These are phyloP conservation scores for Coprinopsis sp. DNA, from an alignment of 768 basidiomycete genomes.

Conservation along the genomic window DNA sequence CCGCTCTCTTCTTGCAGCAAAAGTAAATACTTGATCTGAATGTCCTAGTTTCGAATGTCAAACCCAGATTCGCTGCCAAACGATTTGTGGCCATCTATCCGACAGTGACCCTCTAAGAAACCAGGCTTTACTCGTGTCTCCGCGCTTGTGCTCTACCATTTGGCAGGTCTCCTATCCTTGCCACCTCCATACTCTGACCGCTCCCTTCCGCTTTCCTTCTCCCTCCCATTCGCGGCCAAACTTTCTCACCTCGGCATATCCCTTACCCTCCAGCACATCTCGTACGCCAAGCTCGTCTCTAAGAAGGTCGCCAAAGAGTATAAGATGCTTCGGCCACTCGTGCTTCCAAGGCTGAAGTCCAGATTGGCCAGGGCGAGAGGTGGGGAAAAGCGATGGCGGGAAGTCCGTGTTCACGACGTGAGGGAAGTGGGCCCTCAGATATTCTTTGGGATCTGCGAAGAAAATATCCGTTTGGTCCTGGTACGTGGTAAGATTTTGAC, in stretches of 20 bases:
- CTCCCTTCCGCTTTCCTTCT: constrained; percentile 64
- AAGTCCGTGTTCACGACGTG: constrained; percentile 52
- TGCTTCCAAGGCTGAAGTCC: constrained; percentile 53
- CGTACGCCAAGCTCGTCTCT: constrained; percentile 40
- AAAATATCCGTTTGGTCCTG: constrained; percentile 81
- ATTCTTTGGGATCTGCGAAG: constrained; percentile 64
- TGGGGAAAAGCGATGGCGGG: constrained; percentile 57
- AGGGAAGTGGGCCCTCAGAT: constrained; percentile 69
- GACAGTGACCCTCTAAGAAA: too few species aligned
- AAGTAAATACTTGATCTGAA: constrained; percentile 7
- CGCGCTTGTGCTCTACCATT: too few species aligned
- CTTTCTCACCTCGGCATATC: constrained; percentile 63
- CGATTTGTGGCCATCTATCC: too few species aligned
- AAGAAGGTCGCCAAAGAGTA: constrained; percentile 81
- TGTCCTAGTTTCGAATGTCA: neutral
- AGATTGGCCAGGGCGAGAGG: constrained; percentile 42
- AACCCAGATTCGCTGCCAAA: neutral
- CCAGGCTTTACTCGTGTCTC: too few species aligned
- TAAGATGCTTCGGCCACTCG: constrained; percentile 77
- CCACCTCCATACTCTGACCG: constrained; percentile 67
- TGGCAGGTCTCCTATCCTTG: constrained; percentile 6
- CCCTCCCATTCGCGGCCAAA: constrained; percentile 71
- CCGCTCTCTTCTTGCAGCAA: constrained; percentile 26
- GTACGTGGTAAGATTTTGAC: constrained; percentile 52
- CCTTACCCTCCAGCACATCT: constrained; percentile 42